Base-by-base conservation (phyloP, 345 rosid genomes). In the Excoecaria agallocha region DNA sequence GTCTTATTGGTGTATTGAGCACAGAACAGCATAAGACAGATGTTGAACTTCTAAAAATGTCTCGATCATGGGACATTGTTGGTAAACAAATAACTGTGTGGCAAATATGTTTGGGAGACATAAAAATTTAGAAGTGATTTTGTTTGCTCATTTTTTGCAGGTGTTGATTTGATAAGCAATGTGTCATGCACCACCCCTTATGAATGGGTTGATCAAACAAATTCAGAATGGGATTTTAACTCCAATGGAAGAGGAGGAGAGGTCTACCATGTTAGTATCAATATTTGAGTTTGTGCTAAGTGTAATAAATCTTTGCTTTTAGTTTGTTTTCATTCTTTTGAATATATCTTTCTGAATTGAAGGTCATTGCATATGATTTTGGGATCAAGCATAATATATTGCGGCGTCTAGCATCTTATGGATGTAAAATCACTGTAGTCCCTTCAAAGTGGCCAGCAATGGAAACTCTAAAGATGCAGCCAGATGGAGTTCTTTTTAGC, bases 401-500 rank as follows among this genome's bases (percentile, higher is more conserved):
- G 70, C 87, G 97, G 78, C 94, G 93, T 49, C 56, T 93, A 62
- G 90, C 92, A 66, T 91, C 97, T 17, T 88, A 90, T 43, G 97
- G 98, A 24, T 93, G 99, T 80, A 85, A 95, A 84, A 89, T 89
- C 77, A 90, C 94, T 0, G 90, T 91, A 51, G 98, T 93, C 43
- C 99, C 99, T 3, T 90, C 99, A 1, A 86, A 90, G 3, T 93
- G 90, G 89, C 92, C 97, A 20, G 97, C 99, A 74, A 83, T 90
- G 16, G 97, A 90, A 81, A 83, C 85, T 6, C 86, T 93, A 38
- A 93, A 88, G 74, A 66, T 91, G 93, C 90, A 89, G 64, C 99
- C 99, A 11, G 93, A 91, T 35, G 97, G 99, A 65, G 92, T 96
- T 82, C 90, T 96, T 80, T 93, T 96, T 82, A 91, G 99, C 87